Evolutionary conservation across 176 grass and related monocot genomes (phyloP), one percentile per base, ranked within the genome.

Genomic region (Oryza glaberrima): DNA sequence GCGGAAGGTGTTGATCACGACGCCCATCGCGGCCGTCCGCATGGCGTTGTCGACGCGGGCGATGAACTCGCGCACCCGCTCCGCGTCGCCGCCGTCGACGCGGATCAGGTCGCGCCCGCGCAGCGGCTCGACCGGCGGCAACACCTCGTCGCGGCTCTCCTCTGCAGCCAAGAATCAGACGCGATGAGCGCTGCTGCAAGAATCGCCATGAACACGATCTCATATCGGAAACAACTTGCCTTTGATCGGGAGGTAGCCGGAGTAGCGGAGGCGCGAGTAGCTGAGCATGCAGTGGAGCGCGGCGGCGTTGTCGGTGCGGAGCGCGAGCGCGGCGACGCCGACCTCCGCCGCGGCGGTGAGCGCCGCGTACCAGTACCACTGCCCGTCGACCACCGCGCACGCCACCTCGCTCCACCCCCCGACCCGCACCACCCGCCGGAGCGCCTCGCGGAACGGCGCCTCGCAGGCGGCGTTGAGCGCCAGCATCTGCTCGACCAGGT

Each of bases 1-100:
- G 12, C 65, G 19, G 75, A 89, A 89, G 8, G 88, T 85, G 77
- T 87, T 83, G 15, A 81, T 0, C 12, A 85, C 43, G 5, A 90
- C 66, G 32, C 52, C 88, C 0, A 78, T 17, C 17, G 83, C 45
- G 4, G 23, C 77, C 0, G n/a, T 19, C 11, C 78, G n/a, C 34
- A 20, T 15, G 34, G 84, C 60, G 45, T 25, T 12, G 49, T 8
- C 9, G 35, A 83, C 13, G 3, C 1, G 0, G 26, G 75, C 19
- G 48, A 69, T 63, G 79, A 78, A 85, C 0, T 43, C 14, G 43
- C 46, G 9, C 46, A 80, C 38, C 14, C 69, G 14, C 2, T 40
- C 81, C 20, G 14, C 32, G 72, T 48, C 20, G 32, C 40, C 23
- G 40, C 43, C 69, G 77, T 26, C 56, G 28, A 63, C 20, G 19